phyloP scores from a whole-genome alignment of 805 yeast species.

The Cyberlindnera veronae region DNA sequence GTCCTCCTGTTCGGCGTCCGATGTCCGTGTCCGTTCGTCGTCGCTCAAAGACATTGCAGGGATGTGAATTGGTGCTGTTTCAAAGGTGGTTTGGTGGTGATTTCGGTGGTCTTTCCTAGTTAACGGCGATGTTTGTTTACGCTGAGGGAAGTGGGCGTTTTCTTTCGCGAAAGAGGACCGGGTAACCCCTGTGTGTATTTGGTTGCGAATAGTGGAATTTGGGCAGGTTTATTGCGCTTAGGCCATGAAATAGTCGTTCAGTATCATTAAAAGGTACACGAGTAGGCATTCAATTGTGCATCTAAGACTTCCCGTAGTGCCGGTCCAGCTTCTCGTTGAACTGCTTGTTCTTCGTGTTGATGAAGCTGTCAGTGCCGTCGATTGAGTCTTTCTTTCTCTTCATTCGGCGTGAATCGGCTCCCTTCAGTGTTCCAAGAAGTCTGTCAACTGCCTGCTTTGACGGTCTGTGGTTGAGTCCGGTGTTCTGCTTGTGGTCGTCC shows the following conservation, averaged over 20 bases:
- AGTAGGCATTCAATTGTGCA: not conserved
- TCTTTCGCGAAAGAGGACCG: not conserved
- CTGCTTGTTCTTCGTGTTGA: slow-evolving; percentile 70
- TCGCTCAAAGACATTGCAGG: slow-evolving; percentile 18
- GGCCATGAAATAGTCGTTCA: no score
- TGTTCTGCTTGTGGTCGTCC: slow-evolving; percentile 13
- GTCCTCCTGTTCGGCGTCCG: slow-evolving; percentile 24
- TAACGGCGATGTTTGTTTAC: no score
- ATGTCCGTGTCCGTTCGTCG: slow-evolving; percentile 6
- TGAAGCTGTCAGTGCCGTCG: slow-evolving; percentile 33
- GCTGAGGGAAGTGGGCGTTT: slow-evolving; percentile 1
- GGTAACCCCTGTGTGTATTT: slow-evolving; percentile 1
- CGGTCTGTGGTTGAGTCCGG: slow-evolving; percentile 35
- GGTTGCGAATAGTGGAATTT: no score
- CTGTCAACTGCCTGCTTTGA: slow-evolving; percentile 30
- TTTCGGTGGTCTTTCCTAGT: no score
- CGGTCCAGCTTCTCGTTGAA: slow-evolving; percentile 68
- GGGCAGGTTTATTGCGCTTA: no score
- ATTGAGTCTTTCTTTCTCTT: slow-evolving; percentile 38
- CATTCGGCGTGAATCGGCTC: slow-evolving; percentile 29
- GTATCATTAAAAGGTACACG: no score
- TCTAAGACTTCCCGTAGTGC: slow-evolving; percentile 10
- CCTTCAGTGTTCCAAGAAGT: slow-evolving; percentile 29
- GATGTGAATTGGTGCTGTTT: not conserved
- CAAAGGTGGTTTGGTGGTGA: not conserved